Evolutionary conservation across 1,284 basidiomycete species (phyloP).

Genomic region (Trichosporon faecale): DNA sequence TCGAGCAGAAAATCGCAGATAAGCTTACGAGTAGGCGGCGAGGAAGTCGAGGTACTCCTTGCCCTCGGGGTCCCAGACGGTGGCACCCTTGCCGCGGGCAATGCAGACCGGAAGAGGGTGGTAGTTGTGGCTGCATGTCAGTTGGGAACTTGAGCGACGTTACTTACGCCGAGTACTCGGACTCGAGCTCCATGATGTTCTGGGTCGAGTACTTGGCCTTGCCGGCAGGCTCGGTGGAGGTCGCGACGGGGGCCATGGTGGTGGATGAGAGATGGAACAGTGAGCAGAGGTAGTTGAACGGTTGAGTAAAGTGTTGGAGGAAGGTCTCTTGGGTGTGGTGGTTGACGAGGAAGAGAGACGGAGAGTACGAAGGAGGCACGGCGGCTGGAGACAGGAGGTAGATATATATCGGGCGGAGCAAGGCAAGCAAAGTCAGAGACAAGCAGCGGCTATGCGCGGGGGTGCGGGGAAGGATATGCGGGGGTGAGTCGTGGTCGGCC

Average conservation of each 20-base stretch:
- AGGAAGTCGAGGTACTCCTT: conserved; percentile 93
- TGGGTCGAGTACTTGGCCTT: conserved; percentile 53
- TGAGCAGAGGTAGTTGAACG: not conserved
- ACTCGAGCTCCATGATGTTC: conserved; percentile 76
- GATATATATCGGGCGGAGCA: not conserved
- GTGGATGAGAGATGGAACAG: not conserved
- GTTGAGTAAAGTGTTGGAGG: not conserved
- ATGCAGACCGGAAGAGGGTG: conserved; percentile 95
- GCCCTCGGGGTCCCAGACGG: conserved; percentile 95
- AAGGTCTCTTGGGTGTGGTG: not conserved
- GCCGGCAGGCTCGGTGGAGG: conserved; percentile 59
- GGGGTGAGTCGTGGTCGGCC: not conserved
- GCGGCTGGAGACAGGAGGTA: not conserved
- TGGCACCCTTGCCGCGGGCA: conserved; percentile 81
- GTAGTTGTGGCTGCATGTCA: conserved; percentile 65
- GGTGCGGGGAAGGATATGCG: not conserved
- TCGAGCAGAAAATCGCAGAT: conserved; percentile 25
- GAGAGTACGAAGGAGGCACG: not conserved
- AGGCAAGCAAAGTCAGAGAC: not conserved
- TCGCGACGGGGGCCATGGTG: conserved; percentile 38
- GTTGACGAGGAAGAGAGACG: not conserved
- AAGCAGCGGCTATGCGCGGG: not conserved
- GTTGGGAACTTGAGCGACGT: conserved; percentile 1
- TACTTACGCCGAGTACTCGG: conserved; percentile 57
- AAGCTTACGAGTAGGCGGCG: conserved; percentile 85